These are phyloP conservation scores for Venturia carpophila DNA, from an alignment of 2,329 filamentous ascomycete species.

Conservation along the genomic window DNA sequence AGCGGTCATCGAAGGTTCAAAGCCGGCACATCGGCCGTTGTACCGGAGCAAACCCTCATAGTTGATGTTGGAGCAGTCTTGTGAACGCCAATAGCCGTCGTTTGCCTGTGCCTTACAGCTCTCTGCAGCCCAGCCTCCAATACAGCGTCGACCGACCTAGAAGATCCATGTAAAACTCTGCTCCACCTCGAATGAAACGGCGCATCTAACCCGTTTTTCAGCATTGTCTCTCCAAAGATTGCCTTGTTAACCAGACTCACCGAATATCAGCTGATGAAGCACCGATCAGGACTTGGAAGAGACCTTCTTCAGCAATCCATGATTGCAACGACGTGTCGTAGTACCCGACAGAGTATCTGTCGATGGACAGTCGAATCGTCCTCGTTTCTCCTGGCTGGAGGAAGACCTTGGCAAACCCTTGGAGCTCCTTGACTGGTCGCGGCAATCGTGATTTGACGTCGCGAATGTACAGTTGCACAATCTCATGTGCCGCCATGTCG, in stretches of 20 bases:
- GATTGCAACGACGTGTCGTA: constrained; percentile 51
- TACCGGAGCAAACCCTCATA: not conserved
- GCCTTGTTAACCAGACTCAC: constrained; percentile 34
- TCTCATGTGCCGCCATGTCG: constrained; percentile 50
- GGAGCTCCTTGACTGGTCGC: constrained; percentile 62
- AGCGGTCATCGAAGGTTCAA: not conserved
- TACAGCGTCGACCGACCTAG: constrained; percentile 28
- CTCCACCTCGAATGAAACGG: constrained; percentile 49
- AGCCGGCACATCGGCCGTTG: not conserved
- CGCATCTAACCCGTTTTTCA: constrained; percentile 32
- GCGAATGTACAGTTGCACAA: constrained; percentile 60
- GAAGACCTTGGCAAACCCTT: constrained; percentile 50
- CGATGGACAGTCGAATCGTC: constrained; percentile 27
- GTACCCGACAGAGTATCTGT: constrained; percentile 48
- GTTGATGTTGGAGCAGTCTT: not conserved
- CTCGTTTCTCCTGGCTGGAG: constrained; percentile 32
- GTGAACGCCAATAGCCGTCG: not conserved
- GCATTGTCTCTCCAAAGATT: not conserved
- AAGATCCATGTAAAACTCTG: constrained; percentile 61
- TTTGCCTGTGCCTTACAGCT: not conserved
- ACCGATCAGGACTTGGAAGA: constrained; percentile 54
- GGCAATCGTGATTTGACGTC: constrained; percentile 56
- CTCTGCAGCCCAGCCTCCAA: not conserved
- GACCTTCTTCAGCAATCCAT: constrained; percentile 61
- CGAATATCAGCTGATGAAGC: constrained; percentile 56